Evolutionary conservation across 2,329 filamentous ascomycete genomes (phyloP).

Genomic region (Graphilbum fragrans): DNA sequence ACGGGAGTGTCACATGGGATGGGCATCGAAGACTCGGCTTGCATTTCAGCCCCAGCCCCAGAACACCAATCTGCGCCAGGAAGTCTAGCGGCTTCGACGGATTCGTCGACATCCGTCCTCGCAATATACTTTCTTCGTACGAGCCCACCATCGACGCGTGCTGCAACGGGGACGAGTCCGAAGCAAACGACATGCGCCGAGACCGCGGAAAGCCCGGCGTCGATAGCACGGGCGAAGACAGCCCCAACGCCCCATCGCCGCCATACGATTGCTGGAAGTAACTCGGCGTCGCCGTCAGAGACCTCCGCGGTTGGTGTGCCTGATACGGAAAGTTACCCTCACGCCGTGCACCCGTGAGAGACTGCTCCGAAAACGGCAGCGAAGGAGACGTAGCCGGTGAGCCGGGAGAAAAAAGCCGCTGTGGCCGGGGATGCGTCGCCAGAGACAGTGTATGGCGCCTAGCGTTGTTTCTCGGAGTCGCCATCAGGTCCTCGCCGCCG

Average conservation of each 20-base stretch:
- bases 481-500: constrained; percentile 14
- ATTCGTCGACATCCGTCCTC: constrained; percentile 91
- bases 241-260: neutral
- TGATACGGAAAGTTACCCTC: constrained; percentile 57
- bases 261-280: constrained; percentile 16
- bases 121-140: constrained; percentile 92
- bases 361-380: constrained; percentile 5
- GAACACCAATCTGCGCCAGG: constrained; percentile 84
- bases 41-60: constrained; percentile 72
- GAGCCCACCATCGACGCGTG: constrained; percentile 96
- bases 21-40: constrained; percentile 77
- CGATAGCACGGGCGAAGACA: constrained; percentile 29
- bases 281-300: constrained; percentile 50
- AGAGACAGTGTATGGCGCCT: constrained; percentile 65
- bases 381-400: neutral
- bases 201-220: constrained; percentile 38
- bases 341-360: constrained; percentile 30
- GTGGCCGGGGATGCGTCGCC: constrained; percentile 21
- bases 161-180: constrained; percentile 66
- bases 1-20: constrained; percentile 78
- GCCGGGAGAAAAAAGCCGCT: constrained; percentile 9
- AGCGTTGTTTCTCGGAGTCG: constrained; percentile 15
- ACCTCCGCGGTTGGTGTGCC: constrained; percentile 66
- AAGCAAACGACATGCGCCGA: constrained; percentile 57
- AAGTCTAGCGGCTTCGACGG: constrained; percentile 90